phyloP scores from a whole-genome alignment of 176 grass and related monocot genomes.

The Coix lacrymajobi region DNA sequence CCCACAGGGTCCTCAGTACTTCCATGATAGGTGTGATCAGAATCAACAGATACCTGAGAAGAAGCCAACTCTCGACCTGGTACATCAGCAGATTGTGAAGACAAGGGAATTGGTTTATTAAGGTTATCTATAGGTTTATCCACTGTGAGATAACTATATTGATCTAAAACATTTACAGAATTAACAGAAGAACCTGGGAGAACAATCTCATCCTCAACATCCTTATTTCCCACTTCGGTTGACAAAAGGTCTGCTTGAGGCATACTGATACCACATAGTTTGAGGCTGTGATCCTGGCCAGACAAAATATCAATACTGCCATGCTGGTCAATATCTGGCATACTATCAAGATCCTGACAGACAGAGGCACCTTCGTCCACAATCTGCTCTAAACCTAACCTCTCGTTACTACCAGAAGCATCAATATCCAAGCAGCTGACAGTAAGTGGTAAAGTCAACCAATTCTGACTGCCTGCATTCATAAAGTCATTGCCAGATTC shows the following conservation, averaged over 20 bases:
- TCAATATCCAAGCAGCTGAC: constrained; percentile 14
- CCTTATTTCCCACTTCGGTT: constrained; percentile 8
- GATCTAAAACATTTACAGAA: constrained; percentile 29
- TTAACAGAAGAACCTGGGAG: constrained; percentile 11
- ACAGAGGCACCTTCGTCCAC: constrained; percentile 18
- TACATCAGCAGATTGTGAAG: constrained; percentile 33
- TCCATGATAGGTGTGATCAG: constrained; percentile 18
- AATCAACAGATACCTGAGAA: constrained; percentile 20
- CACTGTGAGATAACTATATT: background rate
- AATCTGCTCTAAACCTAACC: constrained; percentile 26
- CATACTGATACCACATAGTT: background rate
- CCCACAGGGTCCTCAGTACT: constrained; percentile 19
- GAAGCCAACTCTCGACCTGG: constrained; percentile 23
- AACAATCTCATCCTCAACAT: constrained; percentile 14
- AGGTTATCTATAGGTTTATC: constrained; percentile 26
- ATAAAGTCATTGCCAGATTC: constrained; percentile 5
- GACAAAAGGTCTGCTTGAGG: constrained; percentile 22
- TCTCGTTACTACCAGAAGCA: constrained; percentile 18
- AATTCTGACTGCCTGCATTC: constrained; percentile 33
- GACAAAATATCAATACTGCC: constrained; percentile 15
- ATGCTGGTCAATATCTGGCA: constrained; percentile 22
- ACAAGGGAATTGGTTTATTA: background rate
- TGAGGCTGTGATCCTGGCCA: constrained; percentile 33
- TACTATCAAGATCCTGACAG: constrained; percentile 33
- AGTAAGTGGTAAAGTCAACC: constrained; percentile 38